Conservation (phyloP, 768 basidiomycete species). For the Suillus placidus region DNA sequence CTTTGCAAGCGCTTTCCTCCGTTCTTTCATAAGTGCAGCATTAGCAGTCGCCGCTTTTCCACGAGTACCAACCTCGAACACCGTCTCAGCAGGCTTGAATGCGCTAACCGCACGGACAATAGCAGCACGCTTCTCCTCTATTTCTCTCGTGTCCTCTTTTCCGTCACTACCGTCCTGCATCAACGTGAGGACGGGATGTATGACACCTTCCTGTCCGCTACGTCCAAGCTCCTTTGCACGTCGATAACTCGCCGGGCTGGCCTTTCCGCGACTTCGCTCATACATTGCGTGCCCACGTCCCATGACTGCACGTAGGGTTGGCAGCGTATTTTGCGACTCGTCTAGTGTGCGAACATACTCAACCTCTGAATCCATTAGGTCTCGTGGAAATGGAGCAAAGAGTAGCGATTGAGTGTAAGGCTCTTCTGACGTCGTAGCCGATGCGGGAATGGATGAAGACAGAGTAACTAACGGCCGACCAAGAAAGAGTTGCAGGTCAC, state of each 20-base stretch:
- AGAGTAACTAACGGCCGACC: slow-evolving; percentile 70
- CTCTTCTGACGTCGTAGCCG: slow-evolving; percentile 51
- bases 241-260: slow-evolving; percentile 81
- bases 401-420: slow-evolving; percentile 73
- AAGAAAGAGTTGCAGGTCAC: slow-evolving; percentile 93
- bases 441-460: slow-evolving; percentile 25
- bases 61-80: slow-evolving; percentile 85
- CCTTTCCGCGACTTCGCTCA: slow-evolving; percentile 90
- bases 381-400: slow-evolving; percentile 82
- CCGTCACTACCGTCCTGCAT: slow-evolving; percentile 42
- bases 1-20: slow-evolving; percentile 75
- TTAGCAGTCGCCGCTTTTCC: slow-evolving; percentile 59
- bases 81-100: slow-evolving; percentile 86
- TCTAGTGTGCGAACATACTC: slow-evolving; percentile 77
- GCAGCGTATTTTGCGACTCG: slow-evolving; percentile 62
- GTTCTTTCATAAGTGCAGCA: slow-evolving; percentile 83
- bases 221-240: slow-evolving; percentile 88
- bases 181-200: slow-evolving; percentile 68
- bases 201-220: slow-evolving; percentile 51
- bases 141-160: slow-evolving; percentile 42
- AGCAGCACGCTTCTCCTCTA: slow-evolving; percentile 53
- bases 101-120: slow-evolving; percentile 76
- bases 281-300: slow-evolving; percentile 90
- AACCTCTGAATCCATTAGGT: slow-evolving; percentile 78
- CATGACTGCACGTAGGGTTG: slow-evolving; percentile 78